A percentile compares a stretch with the other conserved stretches of the same genome.
phyloP scores from a whole-genome alignment of 2,329 filamentous ascomycete genomes.

The Talaromyces sp. region DNA sequence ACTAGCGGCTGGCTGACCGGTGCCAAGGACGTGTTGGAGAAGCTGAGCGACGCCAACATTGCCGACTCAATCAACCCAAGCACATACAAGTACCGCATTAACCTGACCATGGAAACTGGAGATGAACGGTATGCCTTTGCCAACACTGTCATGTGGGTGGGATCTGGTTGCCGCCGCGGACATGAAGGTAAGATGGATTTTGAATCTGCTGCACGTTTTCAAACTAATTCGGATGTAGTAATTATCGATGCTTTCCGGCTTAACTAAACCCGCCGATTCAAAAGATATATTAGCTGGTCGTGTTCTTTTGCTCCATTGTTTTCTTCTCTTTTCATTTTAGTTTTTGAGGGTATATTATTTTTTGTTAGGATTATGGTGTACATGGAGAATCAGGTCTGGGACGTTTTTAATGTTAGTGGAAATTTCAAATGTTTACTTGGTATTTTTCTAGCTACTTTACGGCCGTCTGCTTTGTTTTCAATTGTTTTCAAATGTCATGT shows the following conservation, averaged over 20 bases:
- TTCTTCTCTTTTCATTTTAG: neutral
- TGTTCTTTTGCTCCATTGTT: neutral
- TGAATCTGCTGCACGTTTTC: neutral
- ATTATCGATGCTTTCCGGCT: constrained; percentile 34
- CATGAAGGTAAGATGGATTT: constrained; percentile 34
- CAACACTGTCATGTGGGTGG: constrained; percentile 47
- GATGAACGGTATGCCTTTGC: constrained; percentile 45
- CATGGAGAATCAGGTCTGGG: neutral
- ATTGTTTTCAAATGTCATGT: too few species aligned
- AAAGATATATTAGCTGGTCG: neutral
- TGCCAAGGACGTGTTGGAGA: constrained; percentile 44
- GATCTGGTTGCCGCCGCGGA: constrained; percentile 42
- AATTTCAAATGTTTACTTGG: neutral
- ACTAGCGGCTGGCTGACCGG: constrained; percentile 45
- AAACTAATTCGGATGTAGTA: constrained; percentile 17
- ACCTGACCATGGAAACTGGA: constrained; percentile 44
- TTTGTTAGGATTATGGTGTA: neutral
- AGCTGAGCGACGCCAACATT: constrained; percentile 37
- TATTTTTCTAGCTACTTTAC: neutral
- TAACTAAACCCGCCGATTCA: constrained; percentile 17
- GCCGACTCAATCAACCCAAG: constrained; percentile 43
- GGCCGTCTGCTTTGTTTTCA: neutral
- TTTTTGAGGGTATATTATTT: neutral
- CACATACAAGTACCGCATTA: constrained; percentile 45
- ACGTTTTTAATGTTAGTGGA: neutral